phyloP scores from a whole-genome alignment of 2,329 filamentous ascomycete genomes.

The Alternaria hordeiaustralica region DNA sequence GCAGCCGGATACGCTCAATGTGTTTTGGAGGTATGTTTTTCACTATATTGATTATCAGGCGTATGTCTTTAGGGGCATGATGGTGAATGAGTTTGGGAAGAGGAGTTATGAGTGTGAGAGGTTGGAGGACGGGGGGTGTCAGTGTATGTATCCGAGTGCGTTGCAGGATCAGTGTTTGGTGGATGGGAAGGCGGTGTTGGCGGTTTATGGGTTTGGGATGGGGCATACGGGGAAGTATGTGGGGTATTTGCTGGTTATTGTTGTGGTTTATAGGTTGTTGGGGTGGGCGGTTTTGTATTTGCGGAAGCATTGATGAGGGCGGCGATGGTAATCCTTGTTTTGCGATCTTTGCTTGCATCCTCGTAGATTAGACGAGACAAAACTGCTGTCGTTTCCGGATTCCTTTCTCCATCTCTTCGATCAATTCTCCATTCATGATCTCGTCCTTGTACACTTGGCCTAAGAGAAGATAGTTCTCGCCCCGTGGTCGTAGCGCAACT shows the following conservation, averaged over 20 bases:
- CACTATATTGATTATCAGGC: conserved; percentile 88
- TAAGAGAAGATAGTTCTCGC: background rate
- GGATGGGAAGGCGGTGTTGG: conserved; percentile 71
- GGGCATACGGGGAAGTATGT: conserved; percentile 71
- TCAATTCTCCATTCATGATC: background rate
- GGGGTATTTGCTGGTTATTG: conserved; percentile 79
- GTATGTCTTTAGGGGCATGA: conserved; percentile 91
- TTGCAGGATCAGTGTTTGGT: conserved; percentile 72
- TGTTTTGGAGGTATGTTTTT: conserved; percentile 86
- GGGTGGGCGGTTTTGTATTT: conserved; percentile 67
- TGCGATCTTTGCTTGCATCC: background rate
- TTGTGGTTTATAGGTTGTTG: conserved; percentile 73
- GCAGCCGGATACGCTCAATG: conserved; percentile 72
- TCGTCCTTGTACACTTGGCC: background rate
- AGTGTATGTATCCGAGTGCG: conserved; percentile 74
- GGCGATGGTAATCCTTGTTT: too few relatives aligned
- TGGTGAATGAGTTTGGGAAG: conserved; percentile 82
- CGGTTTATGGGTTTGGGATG: conserved; percentile 71
- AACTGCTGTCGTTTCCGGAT: background rate
- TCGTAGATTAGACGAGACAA: background rate
- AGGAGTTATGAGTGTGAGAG: conserved; percentile 68
- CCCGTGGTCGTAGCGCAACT: background rate
- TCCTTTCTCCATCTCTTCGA: background rate
- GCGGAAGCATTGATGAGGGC: conserved; percentile 32
- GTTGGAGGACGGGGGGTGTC: conserved; percentile 52